Conservation (phyloP, 2,329 filamentous ascomycete species). For the Exophiala viscosa region DNA sequence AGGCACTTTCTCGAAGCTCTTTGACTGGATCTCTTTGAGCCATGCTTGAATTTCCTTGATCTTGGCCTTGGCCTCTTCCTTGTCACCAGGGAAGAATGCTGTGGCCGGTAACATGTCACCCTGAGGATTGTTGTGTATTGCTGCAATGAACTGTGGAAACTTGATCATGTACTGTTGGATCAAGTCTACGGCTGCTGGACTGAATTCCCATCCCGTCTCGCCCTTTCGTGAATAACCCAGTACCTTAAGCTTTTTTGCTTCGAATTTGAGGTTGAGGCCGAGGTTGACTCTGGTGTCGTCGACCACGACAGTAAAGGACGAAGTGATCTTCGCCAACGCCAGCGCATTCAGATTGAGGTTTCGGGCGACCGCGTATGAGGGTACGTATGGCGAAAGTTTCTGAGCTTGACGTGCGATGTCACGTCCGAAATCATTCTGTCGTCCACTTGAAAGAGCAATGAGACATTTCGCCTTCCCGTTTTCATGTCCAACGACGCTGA, state of each 20-base stretch:
- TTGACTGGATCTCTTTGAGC: constrained; percentile 87
- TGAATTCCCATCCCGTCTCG: constrained; percentile 91
- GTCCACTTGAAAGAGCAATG: constrained; percentile 67
- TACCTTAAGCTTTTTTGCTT: constrained; percentile 91
- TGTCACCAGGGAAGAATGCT: constrained; percentile 73
- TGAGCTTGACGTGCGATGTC: constrained; percentile 69
- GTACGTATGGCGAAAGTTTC: constrained; percentile 69
- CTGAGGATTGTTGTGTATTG: constrained; percentile 78
- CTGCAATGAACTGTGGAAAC: constrained; percentile 93
- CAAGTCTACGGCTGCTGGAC: constrained; percentile 73
- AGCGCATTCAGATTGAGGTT: constrained; percentile 78
- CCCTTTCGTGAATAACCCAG: constrained; percentile 89
- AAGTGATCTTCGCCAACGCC: constrained; percentile 91
- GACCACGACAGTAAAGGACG: constrained; percentile 80
- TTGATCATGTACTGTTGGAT: constrained; percentile 85
- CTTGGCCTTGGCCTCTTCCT: constrained; percentile 62
- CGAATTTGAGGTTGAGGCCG: constrained; percentile 94
- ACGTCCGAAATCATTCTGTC: constrained; percentile 77
- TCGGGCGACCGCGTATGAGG: constrained; percentile 83
- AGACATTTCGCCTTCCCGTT: constrained; percentile 73
- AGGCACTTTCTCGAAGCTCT: constrained; percentile 91
- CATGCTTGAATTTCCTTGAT: constrained; percentile 92
- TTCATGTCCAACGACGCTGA: constrained; percentile 74
- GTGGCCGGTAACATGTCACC: constrained; percentile 79
- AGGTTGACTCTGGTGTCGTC: constrained; percentile 83